Conservation (phyloP, 2,329 filamentous ascomycete species). For the Apiospora hydei region DNA sequence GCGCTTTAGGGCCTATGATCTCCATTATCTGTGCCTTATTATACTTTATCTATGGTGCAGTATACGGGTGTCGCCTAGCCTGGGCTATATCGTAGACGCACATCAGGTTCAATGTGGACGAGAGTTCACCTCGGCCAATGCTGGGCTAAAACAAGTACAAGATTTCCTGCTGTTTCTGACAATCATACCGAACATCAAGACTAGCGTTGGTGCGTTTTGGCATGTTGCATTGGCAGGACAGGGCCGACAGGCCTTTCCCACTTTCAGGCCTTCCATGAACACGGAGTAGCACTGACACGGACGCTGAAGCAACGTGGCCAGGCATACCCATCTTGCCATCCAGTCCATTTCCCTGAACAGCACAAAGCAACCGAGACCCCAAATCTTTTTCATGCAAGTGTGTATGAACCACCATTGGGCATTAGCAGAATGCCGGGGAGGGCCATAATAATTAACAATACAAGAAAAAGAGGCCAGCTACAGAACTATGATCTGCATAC, state of each 20-base stretch:
- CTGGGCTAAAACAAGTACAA: constrained; percentile 17
- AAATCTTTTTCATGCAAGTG: not conserved
- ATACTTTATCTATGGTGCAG: not conserved
- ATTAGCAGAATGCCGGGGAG: not conserved
- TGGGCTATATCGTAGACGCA: not conserved
- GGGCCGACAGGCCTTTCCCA: constrained; percentile 13
- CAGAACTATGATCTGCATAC: not conserved
- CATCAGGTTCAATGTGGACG: not conserved
- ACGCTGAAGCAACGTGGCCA: constrained; percentile 15
- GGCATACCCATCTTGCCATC: not conserved
- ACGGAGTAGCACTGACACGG: constrained; percentile 18
- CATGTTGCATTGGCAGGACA: constrained; percentile 4
- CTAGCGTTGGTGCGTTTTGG: constrained; percentile 17
- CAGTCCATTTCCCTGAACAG: not conserved
- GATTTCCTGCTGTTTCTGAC: constrained; percentile 4
- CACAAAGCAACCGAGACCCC: not conserved
- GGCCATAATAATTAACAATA: not conserved
- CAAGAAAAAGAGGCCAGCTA: not conserved
- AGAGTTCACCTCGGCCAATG: not conserved
- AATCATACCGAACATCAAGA: constrained; percentile 12
- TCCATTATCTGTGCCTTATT: not conserved
- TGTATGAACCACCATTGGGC: not conserved
- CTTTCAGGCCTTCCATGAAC: constrained; percentile 19
- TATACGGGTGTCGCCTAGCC: not conserved
- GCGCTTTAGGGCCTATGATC: not conserved